A percentile compares a stretch with the other conserved stretches of the same genome.
Evolutionary conservation across 1,139 yeast species (phyloP).

Genomic region (Yamadazyma taylorii): DNA sequence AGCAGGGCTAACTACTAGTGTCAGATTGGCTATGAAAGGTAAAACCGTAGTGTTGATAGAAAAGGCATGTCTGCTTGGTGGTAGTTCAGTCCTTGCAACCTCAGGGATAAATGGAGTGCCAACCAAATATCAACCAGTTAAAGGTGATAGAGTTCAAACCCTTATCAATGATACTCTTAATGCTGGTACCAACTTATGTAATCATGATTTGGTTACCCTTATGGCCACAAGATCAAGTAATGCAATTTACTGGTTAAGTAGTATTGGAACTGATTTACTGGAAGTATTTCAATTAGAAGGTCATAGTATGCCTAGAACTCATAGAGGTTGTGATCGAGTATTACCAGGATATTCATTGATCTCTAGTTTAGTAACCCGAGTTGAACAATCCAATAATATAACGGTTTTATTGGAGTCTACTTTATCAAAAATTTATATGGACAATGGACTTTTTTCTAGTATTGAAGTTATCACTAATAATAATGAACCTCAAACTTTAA

Average conservation of each 20-base stretch:
- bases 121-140: conserved; percentile 26
- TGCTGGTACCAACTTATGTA: conserved; percentile 33
- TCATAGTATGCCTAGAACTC: conserved; percentile 38
- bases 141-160: conserved; percentile 23
- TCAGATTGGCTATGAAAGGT: conserved; percentile 27
- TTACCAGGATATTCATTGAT: conserved; percentile 42
- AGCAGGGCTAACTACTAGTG: conserved; percentile 36
- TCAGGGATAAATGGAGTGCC: conserved; percentile 43
- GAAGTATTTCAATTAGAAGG: conserved; percentile 36
- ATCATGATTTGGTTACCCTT: conserved; percentile 24
- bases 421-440: conserved; percentile 19
- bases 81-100: conserved; percentile 41
- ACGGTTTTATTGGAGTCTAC: conserved; percentile 22
- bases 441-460: conserved; percentile 19
- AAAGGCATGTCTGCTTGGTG: conserved; percentile 32
- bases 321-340: conserved; percentile 30
- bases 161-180: conserved; percentile 30
- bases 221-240: conserved; percentile 26
- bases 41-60: conserved; percentile 29
- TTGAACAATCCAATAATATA: conserved; percentile 16
- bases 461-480: conserved; percentile 19
- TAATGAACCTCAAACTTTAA: conserved; percentile 9
- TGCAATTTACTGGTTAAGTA: conserved; percentile 35
- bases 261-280: conserved; percentile 27
- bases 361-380: conserved; percentile 23